Evolutionary conservation across 768 basidiomycete species (phyloP), one percentile per base, ranked within the genome.

Genomic region (Boletus insuetus): DNA sequence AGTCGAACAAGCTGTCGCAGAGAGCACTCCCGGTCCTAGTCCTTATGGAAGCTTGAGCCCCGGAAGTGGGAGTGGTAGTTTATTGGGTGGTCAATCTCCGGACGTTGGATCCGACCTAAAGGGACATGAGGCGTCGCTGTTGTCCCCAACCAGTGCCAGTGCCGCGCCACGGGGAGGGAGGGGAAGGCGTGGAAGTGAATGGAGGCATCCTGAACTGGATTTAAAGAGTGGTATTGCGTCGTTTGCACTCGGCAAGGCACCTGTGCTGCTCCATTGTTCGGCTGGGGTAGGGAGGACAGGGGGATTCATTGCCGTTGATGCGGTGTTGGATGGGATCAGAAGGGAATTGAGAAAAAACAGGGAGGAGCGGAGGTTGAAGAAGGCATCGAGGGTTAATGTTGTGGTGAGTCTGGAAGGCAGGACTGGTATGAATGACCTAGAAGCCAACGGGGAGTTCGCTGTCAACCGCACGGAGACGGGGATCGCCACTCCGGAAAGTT

Each of bases 281-380:
- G 96, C 96, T 0, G 96, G 96, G 19, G 94, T 97, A 7, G 96
- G 96, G 0, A 81, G 96, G 40, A 98, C 96, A 0, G 96, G 96
- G 20, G 91, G 89, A 24, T 98, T 92, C 69, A 94, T 98, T 65
- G 85, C 91, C 9, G 83, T 96, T 2, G 91, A 94, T 67, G 86
- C 91, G 9, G 77, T 92, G n/a, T 74, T 95, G 51, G 89, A 92
- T 65, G 87, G 82, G 6, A 73, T 94, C 4, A 74, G 82, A 63
- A 69, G 78, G 48, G 89, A 93, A 71, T 62, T 87, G 64, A 69
- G 65, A 24, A 75, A 68, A 56, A 65, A 64, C 11, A 62, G 64
- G 46, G 75, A 73, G 41, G 63, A 49, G 22, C 50, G 50, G 24
- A 54, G 20, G 40, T 37, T 26, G 47, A 58, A 37, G 48, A 55